Evolutionary conservation across 129 eudicot species (phyloP).

Genomic region (Rutidosis leptorrhynchoides): DNA sequence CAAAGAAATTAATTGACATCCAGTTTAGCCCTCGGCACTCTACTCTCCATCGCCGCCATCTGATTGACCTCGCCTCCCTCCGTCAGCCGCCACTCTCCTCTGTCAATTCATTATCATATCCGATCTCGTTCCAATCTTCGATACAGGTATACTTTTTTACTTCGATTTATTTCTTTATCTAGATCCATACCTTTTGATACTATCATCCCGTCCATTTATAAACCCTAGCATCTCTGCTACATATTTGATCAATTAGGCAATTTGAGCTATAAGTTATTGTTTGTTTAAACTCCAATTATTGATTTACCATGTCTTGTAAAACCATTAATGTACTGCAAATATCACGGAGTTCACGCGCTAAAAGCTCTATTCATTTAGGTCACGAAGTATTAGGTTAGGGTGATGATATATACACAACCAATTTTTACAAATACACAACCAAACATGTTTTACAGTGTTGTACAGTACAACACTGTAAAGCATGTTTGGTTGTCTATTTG

Average conservation of each 20-base stretch:
- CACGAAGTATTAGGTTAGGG: not conserved
- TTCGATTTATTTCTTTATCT: not conserved
- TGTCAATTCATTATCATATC: not conserved
- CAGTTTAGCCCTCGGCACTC: conserved; percentile 23
- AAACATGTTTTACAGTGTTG: no score
- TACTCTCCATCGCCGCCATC: conserved; percentile 23
- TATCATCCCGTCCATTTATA: not conserved
- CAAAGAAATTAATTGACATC: conserved; percentile 7
- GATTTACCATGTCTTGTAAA: not conserved
- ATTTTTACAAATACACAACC: no score
- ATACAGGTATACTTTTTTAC: conserved; percentile 16
- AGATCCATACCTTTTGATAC: conserved; percentile 20
- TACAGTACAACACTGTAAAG: no score
- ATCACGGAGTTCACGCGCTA: not conserved
- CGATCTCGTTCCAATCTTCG: conserved; percentile 10
- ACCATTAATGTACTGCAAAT: not conserved
- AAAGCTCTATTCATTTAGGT: not conserved
- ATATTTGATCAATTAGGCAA: not conserved
- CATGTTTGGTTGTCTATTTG: no score
- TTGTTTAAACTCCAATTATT: not conserved
- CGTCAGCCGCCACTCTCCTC: conserved; percentile 3
- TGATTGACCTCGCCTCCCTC: conserved; percentile 8
- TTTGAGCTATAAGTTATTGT: not conserved
- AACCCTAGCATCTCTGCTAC: conserved; percentile 16
- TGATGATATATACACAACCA: no score